Percentiles rank a stretch among this genome's conserved stretches.
These are phyloP conservation scores for Trichoderma simmonsii DNA, from an alignment of 2,329 filamentous ascomycete species.

Conservation along the genomic window DNA sequence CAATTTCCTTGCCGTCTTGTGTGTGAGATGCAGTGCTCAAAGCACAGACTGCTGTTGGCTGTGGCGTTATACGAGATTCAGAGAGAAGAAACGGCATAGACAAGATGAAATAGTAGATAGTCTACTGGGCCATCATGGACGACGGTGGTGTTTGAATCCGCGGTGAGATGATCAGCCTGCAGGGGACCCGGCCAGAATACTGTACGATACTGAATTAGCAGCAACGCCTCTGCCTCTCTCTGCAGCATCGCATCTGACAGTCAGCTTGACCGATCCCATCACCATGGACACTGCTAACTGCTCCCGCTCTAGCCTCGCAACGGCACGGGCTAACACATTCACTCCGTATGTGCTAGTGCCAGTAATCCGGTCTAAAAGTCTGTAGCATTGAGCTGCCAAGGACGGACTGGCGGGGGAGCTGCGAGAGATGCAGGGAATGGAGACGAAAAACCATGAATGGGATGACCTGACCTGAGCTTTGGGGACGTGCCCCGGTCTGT, in stretches of 20 bases:
- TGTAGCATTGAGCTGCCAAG: background rate
- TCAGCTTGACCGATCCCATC: slow-evolving; percentile 7
- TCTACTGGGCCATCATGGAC: background rate
- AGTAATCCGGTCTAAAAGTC: background rate
- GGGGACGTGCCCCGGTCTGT: background rate
- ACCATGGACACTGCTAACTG: background rate
- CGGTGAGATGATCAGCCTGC: background rate
- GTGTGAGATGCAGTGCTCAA: background rate
- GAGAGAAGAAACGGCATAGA: background rate
- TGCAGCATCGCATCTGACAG: slow-evolving; percentile 12
- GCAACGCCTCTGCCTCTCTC: background rate
- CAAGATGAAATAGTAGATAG: background rate
- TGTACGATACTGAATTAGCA: background rate
- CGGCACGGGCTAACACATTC: background rate
- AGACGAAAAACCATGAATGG: background rate
- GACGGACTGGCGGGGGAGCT: background rate
- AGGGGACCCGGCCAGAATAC: background rate
- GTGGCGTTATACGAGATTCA: background rate
- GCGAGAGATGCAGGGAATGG: background rate
- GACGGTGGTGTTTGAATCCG: background rate
- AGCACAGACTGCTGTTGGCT: background rate
- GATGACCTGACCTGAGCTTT: slow-evolving; percentile 9
- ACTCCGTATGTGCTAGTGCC: background rate
- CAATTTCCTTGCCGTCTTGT: slow-evolving; percentile 1
- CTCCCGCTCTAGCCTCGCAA: background rate